These are phyloP conservation scores for Ustilago crameri DNA, from an alignment of 1,284 basidiomycete genomes.

Conservation along the genomic window DNA sequence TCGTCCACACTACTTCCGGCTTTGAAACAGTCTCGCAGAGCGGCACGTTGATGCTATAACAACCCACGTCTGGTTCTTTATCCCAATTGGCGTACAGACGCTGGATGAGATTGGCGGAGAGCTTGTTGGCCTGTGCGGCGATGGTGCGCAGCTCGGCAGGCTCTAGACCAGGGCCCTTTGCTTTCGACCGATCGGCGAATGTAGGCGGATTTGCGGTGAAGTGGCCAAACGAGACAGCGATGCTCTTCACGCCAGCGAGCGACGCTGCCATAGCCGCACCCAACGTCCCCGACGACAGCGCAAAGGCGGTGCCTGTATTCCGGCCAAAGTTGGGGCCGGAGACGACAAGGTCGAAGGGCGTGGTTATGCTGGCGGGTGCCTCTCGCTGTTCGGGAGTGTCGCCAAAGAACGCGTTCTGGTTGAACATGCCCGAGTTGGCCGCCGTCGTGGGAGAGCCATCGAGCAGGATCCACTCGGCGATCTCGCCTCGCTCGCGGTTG, in stretches of 20 bases:
- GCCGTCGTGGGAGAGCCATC: conserved; percentile 66
- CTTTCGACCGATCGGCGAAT: conserved; percentile 31
- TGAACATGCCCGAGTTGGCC: conserved; percentile 63
- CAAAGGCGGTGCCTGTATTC: conserved; percentile 66
- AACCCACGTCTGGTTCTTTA: conserved; percentile 45
- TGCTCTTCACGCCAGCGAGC: conserved; percentile 51
- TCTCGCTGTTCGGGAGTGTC: conserved; percentile 12
- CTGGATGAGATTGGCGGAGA: conserved; percentile 47
- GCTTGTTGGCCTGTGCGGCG: conserved; percentile 36
- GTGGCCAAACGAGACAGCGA: conserved; percentile 64
- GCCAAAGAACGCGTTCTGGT: conserved; percentile 50
- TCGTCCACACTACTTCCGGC: conserved; percentile 61
- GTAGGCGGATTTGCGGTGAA: conserved; percentile 54
- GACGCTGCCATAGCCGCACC: conserved; percentile 63
- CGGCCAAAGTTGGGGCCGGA: conserved; percentile 67
- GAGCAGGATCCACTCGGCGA: conserved; percentile 64
- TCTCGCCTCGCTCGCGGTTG: conserved; percentile 51
- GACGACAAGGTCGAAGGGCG: conserved; percentile 61
- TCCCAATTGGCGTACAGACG: conserved; percentile 58
- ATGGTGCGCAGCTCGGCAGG: conserved; percentile 18
- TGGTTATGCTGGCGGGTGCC: conserved; percentile 17
- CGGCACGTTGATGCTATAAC: conserved; percentile 65
- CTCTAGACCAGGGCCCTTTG: conserved; percentile 29
- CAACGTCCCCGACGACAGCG: conserved; percentile 64
- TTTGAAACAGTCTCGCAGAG: conserved; percentile 55